Evolutionary conservation across 495 filamentous ascomycete genomes (phyloP).

Genomic region (Penicillium robsamsonii): DNA sequence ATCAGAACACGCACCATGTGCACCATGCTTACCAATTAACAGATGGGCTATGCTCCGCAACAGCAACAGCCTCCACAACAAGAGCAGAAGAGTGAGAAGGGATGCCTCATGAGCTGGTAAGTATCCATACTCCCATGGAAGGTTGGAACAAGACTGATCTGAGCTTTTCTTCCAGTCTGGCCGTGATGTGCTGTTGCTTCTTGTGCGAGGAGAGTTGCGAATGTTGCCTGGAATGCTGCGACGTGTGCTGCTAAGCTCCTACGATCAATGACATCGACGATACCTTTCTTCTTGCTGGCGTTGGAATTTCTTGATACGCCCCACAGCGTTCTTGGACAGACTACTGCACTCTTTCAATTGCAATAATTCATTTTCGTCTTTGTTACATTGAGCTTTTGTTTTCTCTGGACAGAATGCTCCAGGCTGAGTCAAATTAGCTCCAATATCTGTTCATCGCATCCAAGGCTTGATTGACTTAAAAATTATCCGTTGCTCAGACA

Average conservation of each 20-base stretch:
- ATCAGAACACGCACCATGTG: neutral
- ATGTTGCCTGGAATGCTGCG: constrained; percentile 68
- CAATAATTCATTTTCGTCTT: constrained; percentile 2
- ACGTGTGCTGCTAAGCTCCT: constrained; percentile 50
- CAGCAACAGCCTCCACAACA: constrained; percentile 42
- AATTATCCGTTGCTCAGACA: neutral
- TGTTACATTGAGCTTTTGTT: neutral
- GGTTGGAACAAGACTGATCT: constrained; percentile 13
- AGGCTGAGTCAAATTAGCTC: neutral
- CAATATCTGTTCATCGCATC: neutral
- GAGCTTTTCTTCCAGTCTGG: constrained; percentile 45
- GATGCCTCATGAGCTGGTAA: constrained; percentile 63
- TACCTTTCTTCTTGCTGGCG: constrained; percentile 25
- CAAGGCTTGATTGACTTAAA: neutral
- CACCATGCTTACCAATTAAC: neutral
- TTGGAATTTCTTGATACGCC: constrained; percentile 16
- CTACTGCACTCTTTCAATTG: constrained; percentile 11
- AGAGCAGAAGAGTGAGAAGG: constrained; percentile 50
- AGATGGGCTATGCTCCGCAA: neutral
- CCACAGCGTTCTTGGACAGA: constrained; percentile 9
- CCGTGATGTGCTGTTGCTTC: constrained; percentile 73
- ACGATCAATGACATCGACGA: constrained; percentile 20
- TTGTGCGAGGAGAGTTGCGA: constrained; percentile 77
- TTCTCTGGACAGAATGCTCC: neutral
- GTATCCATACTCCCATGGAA: constrained; percentile 10